A percentile compares a stretch with the other conserved stretches of the same genome.
These are phyloP conservation scores for Clarireedia paspali DNA, from an alignment of 2,329 filamentous ascomycete species.

Conservation along the genomic window DNA sequence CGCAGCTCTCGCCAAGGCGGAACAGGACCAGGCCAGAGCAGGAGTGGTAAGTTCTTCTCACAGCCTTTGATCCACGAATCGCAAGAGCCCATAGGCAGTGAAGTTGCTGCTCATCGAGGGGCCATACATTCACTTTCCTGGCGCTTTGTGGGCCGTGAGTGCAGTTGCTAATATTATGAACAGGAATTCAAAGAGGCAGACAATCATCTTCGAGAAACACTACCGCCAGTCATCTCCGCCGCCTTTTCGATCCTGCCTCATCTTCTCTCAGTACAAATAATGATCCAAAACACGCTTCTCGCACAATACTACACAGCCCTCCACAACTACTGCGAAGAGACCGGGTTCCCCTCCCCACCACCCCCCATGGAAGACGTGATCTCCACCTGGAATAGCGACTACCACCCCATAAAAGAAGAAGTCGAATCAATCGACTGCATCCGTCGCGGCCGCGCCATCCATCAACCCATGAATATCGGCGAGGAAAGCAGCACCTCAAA, in stretches of 20 bases:
- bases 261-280: conserved; percentile 61
- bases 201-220: conserved; percentile 60
- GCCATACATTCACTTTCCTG: neutral
- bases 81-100: neutral
- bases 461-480: conserved; percentile 39
- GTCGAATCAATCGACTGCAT: conserved; percentile 59
- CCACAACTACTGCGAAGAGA: conserved; percentile 63
- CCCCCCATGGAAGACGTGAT: conserved; percentile 67
- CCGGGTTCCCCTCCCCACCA: conserved; percentile 62
- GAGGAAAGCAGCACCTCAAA: conserved; percentile 26
- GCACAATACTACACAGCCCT: conserved; percentile 72
- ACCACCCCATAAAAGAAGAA: conserved; percentile 56
- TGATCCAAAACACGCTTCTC: conserved; percentile 70
- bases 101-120: too few relatives aligned
- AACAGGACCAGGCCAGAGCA: conserved; percentile 58
- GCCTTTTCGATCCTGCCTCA: conserved; percentile 68
- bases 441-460: conserved; percentile 57
- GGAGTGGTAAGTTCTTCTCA: conserved; percentile 44
- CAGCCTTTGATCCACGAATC: neutral
- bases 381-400: conserved; percentile 54
- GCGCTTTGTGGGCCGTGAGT: conserved; percentile 8
- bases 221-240: conserved; percentile 64
- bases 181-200: conserved; percentile 70
- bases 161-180: conserved; percentile 11
- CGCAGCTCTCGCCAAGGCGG: conserved; percentile 59